Conservation (phyloP, 2,329 filamentous ascomycete species). For the Penicillium thymicola region DNA sequence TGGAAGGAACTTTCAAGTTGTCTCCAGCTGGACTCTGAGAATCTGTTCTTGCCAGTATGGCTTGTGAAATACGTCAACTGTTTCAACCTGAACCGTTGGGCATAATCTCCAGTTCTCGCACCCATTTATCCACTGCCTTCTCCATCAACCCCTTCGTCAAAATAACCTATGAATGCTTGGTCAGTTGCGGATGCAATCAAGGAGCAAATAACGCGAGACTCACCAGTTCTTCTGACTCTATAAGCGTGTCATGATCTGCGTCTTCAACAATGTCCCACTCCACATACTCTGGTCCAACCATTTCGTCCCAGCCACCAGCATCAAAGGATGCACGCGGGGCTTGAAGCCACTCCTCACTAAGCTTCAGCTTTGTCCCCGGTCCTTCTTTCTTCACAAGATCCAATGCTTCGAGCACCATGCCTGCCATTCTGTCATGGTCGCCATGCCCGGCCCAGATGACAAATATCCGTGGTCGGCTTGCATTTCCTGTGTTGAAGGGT, state of each 20-base stretch:
- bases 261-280: conserved; percentile 7
- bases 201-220: not conserved
- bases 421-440: conserved; percentile 9
- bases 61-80: no score
- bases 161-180: not conserved
- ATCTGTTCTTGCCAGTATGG: no score
- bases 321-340: conserved; percentile 8
- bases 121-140: conserved; percentile 4
- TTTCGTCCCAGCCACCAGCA: conserved; percentile 13
- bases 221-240: conserved; percentile 8
- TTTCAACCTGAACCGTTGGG: not conserved
- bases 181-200: not conserved
- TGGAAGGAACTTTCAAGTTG: no score
- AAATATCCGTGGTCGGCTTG: conserved; percentile 2
- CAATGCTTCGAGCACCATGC: conserved; percentile 1
- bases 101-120: not conserved
- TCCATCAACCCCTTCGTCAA: conserved; percentile 5
- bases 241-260: conserved; percentile 9
- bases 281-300: conserved; percentile 11
- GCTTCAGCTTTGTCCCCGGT: not conserved
- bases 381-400: conserved; percentile 1
- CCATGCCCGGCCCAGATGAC: conserved; percentile 14
- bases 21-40: no score
- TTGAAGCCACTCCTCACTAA: conserved; percentile 2
- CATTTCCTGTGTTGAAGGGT: not conserved